Base-by-base conservation (phyloP, 495 filamentous ascomycete genomes). In the Parachaetomium inaequale region DNA sequence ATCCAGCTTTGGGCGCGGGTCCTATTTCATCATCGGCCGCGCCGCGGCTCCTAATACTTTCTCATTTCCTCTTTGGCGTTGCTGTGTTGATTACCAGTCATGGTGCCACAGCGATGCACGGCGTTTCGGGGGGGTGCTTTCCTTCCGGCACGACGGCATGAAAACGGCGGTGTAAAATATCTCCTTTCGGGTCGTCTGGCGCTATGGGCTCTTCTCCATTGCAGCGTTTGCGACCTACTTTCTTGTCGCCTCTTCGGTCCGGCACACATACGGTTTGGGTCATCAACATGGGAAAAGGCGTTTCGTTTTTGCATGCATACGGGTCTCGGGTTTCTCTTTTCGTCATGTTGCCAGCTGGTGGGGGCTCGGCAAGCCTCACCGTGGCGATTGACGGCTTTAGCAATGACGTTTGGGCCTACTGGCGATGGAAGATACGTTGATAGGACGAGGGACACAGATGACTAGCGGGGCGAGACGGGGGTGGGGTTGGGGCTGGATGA, bases 81-180 rank as follows among this genome's bases (percentile, higher is more conserved):
- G n/a, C 34, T 51, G 42, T 55, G 17, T 62, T 36, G n/a, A n/a
- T n/a, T 8, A n/a, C 21, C 3, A 36, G 43, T 32, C 25, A 63
- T 55, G 49, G 62, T 63, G 57, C 63, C 45, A 51, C 31, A 49
- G 38, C 53, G 66, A 43, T 55, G 64, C 57, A 60, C 15, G 68
- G 65, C 65, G 63, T 66, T 64, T 17, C 10, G 36, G 57, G 26
- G 14, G 15, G 40, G 17, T 7, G 19, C 49, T 59, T 50, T 17
- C 21, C 21, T 56, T 51, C 47, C 1, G 53, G 14, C 26, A 55
- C 54, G 40, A 46, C 34, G 45, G 49, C 61, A 66, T 66, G 64
- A 60, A 51, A 59, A 59, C 46, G 58, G 46, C 36, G 47, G 46
- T 51, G 46, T 42, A 59, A 52, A 59, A 42, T n/a, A 40, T 52